These are phyloP conservation scores for Mycosphaerelloides madeirae DNA, from an alignment of 2,329 filamentous ascomycete genomes.

Conservation along the genomic window DNA sequence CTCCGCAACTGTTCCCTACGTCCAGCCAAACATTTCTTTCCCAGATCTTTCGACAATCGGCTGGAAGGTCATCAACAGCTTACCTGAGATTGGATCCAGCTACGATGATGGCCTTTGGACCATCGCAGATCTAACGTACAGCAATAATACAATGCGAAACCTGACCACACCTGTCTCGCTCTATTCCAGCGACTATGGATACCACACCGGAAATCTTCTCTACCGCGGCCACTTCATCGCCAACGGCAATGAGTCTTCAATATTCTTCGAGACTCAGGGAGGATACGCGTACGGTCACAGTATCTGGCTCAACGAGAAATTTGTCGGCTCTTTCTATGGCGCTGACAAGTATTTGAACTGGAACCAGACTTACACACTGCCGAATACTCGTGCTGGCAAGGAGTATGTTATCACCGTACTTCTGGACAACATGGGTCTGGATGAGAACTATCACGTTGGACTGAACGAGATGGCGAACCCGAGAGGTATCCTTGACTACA, in stretches of 20 bases:
- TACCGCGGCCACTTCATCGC: constrained; percentile 67
- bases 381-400: constrained; percentile 51
- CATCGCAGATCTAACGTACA: constrained; percentile 52
- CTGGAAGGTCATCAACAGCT: constrained; percentile 67
- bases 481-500: constrained; percentile 59
- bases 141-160: constrained; percentile 55
- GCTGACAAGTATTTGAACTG: constrained; percentile 46
- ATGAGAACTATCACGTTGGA: constrained; percentile 60
- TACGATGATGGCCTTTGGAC: constrained; percentile 70
- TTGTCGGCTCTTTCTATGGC: constrained; percentile 62
- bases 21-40: constrained; percentile 48
- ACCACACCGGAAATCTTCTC: constrained; percentile 62
- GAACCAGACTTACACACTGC: constrained; percentile 55
- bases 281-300: constrained; percentile 64
- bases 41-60: constrained; percentile 55
- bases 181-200: constrained; percentile 69
- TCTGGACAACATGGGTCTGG: constrained; percentile 68
- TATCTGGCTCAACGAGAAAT: constrained; percentile 60
- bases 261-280: constrained; percentile 57
- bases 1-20: constrained; percentile 49
- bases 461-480: constrained; percentile 56
- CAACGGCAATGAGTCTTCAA: constrained; percentile 53
- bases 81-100: constrained; percentile 60
- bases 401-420: constrained; percentile 63
- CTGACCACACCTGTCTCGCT: constrained; percentile 60